These are phyloP conservation scores for Lasiosphaeriaceae sp. DNA, from an alignment of 495 filamentous ascomycete species.

Conservation along the genomic window DNA sequence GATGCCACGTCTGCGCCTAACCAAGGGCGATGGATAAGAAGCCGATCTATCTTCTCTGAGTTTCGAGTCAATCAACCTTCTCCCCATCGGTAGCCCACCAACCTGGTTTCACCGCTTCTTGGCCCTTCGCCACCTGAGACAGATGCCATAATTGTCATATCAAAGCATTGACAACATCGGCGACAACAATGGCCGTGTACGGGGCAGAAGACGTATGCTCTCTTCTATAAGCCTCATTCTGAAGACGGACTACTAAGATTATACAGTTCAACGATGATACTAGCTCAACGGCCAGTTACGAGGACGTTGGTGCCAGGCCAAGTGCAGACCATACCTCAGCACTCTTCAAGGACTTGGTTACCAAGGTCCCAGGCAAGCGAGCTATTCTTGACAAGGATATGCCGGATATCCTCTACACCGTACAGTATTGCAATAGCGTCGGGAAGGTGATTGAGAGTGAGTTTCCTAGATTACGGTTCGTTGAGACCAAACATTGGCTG, in stretches of 20 bases:
- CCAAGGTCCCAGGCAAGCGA: background rate
- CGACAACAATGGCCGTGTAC: no score
- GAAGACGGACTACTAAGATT: background rate
- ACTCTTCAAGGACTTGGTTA: slow-evolving; percentile 2
- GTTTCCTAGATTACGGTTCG: background rate
- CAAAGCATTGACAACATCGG: no score
- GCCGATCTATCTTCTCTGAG: background rate
- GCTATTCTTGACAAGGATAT: slow-evolving; percentile 21
- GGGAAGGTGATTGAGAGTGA: slow-evolving; percentile 26
- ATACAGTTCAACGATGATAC: background rate
- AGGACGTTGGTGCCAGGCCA: background rate
- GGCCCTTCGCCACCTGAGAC: no score
- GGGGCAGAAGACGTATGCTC: no score
- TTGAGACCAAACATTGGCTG: background rate
- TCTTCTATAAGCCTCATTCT: background rate
- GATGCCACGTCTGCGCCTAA: background rate
- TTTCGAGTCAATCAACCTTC: background rate
- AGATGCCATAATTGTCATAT: no score
- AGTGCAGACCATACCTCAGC: no score
- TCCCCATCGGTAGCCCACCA: no score
- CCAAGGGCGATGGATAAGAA: background rate
- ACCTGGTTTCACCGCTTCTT: no score
- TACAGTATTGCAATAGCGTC: slow-evolving; percentile 19
- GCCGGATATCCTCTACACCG: slow-evolving; percentile 30
- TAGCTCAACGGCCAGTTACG: slow-evolving; percentile 6